These are phyloP conservation scores for Aspergillus tubingensis DNA, from an alignment of 2,329 filamentous ascomycete species.

Conservation along the genomic window DNA sequence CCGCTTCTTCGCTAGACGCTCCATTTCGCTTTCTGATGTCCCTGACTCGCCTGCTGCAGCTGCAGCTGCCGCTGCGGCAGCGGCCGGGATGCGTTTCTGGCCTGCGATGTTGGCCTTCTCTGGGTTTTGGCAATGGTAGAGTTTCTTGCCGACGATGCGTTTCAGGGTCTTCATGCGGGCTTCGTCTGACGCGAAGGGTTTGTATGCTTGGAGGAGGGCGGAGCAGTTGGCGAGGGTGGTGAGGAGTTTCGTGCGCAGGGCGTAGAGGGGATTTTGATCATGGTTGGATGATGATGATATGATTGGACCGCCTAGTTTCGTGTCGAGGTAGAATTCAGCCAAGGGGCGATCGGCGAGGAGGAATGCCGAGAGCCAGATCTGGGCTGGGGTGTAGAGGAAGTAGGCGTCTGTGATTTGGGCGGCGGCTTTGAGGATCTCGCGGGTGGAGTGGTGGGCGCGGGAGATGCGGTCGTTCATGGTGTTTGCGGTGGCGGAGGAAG, in stretches of 20 bases:
- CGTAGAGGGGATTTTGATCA: slow-evolving; percentile 26
- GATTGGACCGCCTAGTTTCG: slow-evolving; percentile 40
- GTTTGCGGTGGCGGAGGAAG: slow-evolving; percentile 22
- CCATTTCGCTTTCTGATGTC: slow-evolving; percentile 39
- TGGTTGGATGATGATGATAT: slow-evolving; percentile 2
- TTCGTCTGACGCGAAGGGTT: slow-evolving; percentile 39
- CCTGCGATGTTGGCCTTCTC: slow-evolving; percentile 48
- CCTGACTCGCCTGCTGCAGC: slow-evolving; percentile 24
- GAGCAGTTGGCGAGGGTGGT: slow-evolving; percentile 42
- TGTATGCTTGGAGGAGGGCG: slow-evolving; percentile 42
- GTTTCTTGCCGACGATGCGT: slow-evolving; percentile 53
- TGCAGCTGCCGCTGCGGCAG: slow-evolving; percentile 24
- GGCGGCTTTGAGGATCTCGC: slow-evolving; percentile 73
- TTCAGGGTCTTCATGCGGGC: slow-evolving; percentile 46
- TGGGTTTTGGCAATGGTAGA: slow-evolving; percentile 52
- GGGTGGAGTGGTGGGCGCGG: slow-evolving; percentile 70
- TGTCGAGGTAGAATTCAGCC: slow-evolving; percentile 47
- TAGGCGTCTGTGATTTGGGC: slow-evolving; percentile 92
- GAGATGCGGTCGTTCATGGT: slow-evolving; percentile 52
- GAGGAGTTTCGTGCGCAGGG: slow-evolving; percentile 42
- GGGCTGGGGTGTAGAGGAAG: slow-evolving; percentile 91
- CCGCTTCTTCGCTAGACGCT: slow-evolving; percentile 44
- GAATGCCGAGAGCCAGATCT: slow-evolving; percentile 86
- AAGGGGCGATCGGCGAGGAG: slow-evolving; percentile 67
- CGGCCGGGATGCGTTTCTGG: slow-evolving; percentile 45